Base-by-base conservation (phyloP, 257 asterid species). In the Fraxinus excelsior region DNA sequence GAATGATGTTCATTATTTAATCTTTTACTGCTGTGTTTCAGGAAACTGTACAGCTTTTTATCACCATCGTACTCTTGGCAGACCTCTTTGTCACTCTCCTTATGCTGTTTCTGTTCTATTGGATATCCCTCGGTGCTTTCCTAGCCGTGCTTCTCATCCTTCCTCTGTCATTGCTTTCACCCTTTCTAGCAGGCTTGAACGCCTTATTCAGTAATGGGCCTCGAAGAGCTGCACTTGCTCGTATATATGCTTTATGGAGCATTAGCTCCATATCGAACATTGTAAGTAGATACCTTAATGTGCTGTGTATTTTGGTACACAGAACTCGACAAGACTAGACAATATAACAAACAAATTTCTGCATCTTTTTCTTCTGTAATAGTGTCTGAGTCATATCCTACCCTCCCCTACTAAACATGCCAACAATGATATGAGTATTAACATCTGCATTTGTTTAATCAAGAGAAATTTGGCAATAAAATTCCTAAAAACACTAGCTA, bases 151-250 rank as follows among this genome's bases (percentile, higher is more conserved):
- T 94, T 80, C 96, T 94, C 73, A 81, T 94, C 85, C 99, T 94
- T 76, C 99, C 99, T 73, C 86, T 94, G 68, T 94, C 99, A 1
- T 82, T 94, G 87, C 97, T 94, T 85, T 94, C 96, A 42, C 97
- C 99, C 29, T 91, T 92, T 78, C 97, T 94, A 69, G 99, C 99
- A 46, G 99, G 99, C 80, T 83, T 94, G 87, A 94, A 92, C 86
- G 96, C 97, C 82, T 84, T 94, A 70, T 94, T 94, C 83, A 91
- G 95, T 80, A 90, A 88, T 85, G 97, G 97, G 74, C 95, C 95
- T 51, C 86, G 94, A 82, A 91, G 93, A 87, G 92, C 95, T 78
- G 86, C 95, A 70, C 97, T 94, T 84, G 92, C 95, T 81, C 95
- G 99, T 53, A 89, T 94, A 76, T 92, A 91, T 83, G 94, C 95